These are phyloP conservation scores for Trichoderma sp. DNA, from an alignment of 2,329 filamentous ascomycete species.

Conservation along the genomic window DNA sequence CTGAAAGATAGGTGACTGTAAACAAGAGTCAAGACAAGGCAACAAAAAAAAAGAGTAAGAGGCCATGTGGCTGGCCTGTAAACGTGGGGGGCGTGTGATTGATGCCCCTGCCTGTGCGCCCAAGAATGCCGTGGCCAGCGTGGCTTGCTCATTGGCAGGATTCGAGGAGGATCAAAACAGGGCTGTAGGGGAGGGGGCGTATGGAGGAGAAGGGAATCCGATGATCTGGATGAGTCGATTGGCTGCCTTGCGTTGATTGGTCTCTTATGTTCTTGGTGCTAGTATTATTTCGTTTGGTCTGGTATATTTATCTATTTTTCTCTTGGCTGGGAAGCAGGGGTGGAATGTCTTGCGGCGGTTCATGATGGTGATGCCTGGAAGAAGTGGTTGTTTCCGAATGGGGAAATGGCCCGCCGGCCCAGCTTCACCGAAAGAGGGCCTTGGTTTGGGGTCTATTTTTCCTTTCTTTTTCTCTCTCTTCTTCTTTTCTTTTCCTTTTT, in stretches of 20 bases:
- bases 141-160: neutral
- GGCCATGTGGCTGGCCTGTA: neutral
- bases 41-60: neutral
- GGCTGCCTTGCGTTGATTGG: constrained; percentile 8
- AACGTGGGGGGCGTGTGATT: neutral
- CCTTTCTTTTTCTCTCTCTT: neutral
- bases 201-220: neutral
- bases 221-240: constrained; percentile 15
- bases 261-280: neutral
- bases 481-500: neutral
- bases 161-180: neutral
- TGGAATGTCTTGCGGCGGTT: neutral
- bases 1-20: neutral
- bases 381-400: neutral
- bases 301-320: neutral
- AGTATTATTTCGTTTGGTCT: neutral
- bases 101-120: neutral
- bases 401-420: neutral
- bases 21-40: neutral
- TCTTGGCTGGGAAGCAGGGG: neutral
- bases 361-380: constrained; percentile 3
- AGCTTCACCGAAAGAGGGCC: neutral
- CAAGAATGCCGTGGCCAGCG: neutral
- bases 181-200: neutral
- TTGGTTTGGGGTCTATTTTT: constrained; percentile 8